phyloP scores from a whole-genome alignment of 1,284 basidiomycete genomes.

The Cystobasidiaceae sp. region DNA sequence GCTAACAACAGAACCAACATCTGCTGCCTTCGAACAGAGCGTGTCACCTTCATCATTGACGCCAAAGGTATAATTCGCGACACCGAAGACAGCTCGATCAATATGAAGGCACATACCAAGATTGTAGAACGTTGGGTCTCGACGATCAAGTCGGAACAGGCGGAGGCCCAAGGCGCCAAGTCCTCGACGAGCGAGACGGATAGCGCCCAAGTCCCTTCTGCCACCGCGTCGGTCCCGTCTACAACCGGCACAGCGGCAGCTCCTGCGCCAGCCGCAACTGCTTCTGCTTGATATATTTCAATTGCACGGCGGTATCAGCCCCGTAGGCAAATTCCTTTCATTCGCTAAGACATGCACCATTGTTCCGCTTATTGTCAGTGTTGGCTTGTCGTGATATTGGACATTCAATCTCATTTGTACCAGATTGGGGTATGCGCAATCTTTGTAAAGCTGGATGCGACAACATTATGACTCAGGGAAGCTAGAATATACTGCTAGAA shows the following conservation, averaged over 20 bases:
- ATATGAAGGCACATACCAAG: slow-evolving; percentile 20
- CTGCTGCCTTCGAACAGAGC: not conserved
- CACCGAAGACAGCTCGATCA: slow-evolving; percentile 18
- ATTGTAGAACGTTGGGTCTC: slow-evolving; percentile 23
- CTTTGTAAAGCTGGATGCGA: too few species aligned
- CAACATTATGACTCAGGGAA: too few species aligned
- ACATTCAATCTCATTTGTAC: too few species aligned
- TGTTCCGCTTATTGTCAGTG: too few species aligned
- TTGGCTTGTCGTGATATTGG: too few species aligned
- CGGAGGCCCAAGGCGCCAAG: too few species aligned
- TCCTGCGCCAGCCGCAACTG: not conserved
- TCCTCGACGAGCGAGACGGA: not conserved
- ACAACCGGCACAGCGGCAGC: not conserved
- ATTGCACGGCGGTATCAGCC: too few species aligned
- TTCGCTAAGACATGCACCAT: too few species aligned
- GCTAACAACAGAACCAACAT: not conserved
- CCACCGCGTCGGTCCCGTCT: not conserved
- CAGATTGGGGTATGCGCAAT: too few species aligned
- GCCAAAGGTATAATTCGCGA: slow-evolving; percentile 5
- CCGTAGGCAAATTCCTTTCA: too few species aligned
- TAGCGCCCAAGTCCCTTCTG: not conserved
- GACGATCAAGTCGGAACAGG: not conserved
- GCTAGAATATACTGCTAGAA: too few species aligned
- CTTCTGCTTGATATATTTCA: too few species aligned
- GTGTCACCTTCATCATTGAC: slow-evolving; percentile 28